These are phyloP conservation scores for Phytophthora meadii DNA, from an alignment of 352 stramenopile genomes.

Conservation along the genomic window DNA sequence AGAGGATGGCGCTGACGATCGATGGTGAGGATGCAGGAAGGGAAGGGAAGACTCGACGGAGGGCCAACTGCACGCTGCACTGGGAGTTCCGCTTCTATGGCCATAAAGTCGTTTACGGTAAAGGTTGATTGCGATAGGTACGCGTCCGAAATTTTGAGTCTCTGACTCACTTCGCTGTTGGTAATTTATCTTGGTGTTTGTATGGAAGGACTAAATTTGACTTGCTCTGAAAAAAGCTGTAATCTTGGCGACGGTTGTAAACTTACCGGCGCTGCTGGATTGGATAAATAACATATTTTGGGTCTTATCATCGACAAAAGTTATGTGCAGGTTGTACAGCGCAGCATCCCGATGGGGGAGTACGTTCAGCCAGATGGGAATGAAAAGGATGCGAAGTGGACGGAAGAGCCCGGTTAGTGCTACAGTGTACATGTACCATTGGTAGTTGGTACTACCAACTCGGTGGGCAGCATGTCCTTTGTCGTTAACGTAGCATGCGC, in stretches of 20 bases:
- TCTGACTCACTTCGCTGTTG: constrained; percentile 8
- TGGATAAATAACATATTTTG: too few relatives aligned
- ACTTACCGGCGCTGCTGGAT: too few relatives aligned
- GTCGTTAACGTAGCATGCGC: too few relatives aligned
- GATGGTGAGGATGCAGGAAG: constrained; percentile 23
- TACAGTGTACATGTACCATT: too few relatives aligned
- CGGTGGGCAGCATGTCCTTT: too few relatives aligned
- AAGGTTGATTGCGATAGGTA: constrained; percentile 20
- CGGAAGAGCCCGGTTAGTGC: neutral
- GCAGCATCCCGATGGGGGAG: neutral
- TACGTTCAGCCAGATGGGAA: constrained; percentile 9
- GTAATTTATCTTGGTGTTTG: constrained; percentile 17
- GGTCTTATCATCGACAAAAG: too few relatives aligned
- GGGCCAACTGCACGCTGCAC: neutral
- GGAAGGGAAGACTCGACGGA: constrained; percentile 1
- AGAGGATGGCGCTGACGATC: constrained; percentile 6
- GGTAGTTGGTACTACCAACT: too few relatives aligned
- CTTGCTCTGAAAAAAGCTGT: too few relatives aligned
- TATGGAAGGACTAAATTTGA: constrained; percentile 2
- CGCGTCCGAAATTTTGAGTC: neutral
- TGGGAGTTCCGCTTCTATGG: constrained; percentile 4
- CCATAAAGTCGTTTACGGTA: constrained; percentile 16
- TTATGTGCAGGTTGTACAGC: too few relatives aligned
- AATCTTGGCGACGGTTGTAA: too few relatives aligned
- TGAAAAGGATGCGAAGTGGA: constrained; percentile 5